Conservation (phyloP, 2,329 filamentous ascomycete genomes). For the Coleophoma eucalyptorum region DNA sequence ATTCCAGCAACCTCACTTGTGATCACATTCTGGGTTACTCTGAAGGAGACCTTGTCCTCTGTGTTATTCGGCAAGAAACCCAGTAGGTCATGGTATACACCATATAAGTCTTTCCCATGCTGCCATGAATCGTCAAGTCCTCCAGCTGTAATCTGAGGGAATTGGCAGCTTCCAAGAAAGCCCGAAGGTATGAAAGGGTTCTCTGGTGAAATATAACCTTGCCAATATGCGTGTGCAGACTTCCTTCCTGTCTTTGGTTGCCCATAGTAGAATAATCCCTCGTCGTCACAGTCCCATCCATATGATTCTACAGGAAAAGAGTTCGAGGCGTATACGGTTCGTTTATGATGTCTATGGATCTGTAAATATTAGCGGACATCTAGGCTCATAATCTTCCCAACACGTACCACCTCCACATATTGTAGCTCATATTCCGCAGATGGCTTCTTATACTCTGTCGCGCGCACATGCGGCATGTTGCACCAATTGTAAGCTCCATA, state of each 20-base stretch:
- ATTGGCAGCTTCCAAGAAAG: constrained; percentile 72
- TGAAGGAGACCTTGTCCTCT: constrained; percentile 50
- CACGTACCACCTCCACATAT: constrained; percentile 71
- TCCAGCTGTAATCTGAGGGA: constrained; percentile 72
- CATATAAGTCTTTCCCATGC: constrained; percentile 73
- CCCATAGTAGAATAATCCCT: constrained; percentile 67
- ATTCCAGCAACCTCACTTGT: constrained; percentile 78
- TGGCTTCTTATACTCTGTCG: constrained; percentile 56
- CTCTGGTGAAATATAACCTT: constrained; percentile 52
- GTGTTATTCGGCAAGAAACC: constrained; percentile 57
- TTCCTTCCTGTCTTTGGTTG: constrained; percentile 47
- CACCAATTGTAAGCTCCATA: constrained; percentile 76
- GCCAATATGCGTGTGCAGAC: constrained; percentile 61
- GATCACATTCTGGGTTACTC: constrained; percentile 79
- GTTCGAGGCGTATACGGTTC: constrained; percentile 76
- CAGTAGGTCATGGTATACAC: constrained; percentile 70
- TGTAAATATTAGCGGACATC: constrained; percentile 3
- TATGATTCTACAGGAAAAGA: constrained; percentile 72
- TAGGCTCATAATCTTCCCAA: no score
- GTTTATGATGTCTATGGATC: constrained; percentile 82
- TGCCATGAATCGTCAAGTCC: constrained; percentile 72
- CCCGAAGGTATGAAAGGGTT: constrained; percentile 67
- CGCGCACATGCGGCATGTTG: constrained; percentile 80
- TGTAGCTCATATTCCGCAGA: constrained; percentile 55
- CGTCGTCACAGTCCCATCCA: constrained; percentile 68